phyloP scores from a whole-genome alignment of 345 rosid genomes.

The Balakata baccata region DNA sequence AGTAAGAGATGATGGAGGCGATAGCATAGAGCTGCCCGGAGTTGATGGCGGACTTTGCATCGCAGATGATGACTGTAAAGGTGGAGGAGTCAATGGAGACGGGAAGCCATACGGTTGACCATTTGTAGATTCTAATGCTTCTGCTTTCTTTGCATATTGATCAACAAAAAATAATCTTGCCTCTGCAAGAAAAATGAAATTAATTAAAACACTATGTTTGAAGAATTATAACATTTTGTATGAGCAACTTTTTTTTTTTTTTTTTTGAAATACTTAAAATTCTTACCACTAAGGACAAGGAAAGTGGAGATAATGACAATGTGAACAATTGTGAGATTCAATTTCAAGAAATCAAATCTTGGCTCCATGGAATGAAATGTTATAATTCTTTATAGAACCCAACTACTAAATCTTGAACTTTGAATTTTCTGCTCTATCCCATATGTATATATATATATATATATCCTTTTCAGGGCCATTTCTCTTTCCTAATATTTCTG shows the following conservation, averaged over 20 bases:
- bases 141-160: not conserved
- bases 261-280: too few relatives aligned
- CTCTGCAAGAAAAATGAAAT: slow-evolving; percentile 16
- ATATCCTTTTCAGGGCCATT: too few relatives aligned
- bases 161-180: slow-evolving; percentile 21
- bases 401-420: too few relatives aligned
- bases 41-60: slow-evolving; percentile 14
- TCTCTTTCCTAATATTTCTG: not conserved
- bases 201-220: not conserved
- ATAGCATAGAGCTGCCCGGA: not conserved
- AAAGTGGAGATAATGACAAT: slow-evolving; percentile 5
- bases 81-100: slow-evolving; percentile 26
- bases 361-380: slow-evolving; percentile 16
- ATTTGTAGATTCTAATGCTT: not conserved
- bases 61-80: slow-evolving; percentile 22
- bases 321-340: slow-evolving; percentile 2
- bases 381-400: too few relatives aligned
- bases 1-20: slow-evolving; percentile 13
- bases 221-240: too few relatives aligned
- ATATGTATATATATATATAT: too few relatives aligned
- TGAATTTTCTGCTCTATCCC: too few relatives aligned
- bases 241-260: too few relatives aligned
- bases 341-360: not conserved
- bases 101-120: slow-evolving; percentile 7
- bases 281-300: slow-evolving; percentile 27